Base-by-base conservation (phyloP, 176 grass and related monocot species). In the Oryza meyeriana region DNA sequence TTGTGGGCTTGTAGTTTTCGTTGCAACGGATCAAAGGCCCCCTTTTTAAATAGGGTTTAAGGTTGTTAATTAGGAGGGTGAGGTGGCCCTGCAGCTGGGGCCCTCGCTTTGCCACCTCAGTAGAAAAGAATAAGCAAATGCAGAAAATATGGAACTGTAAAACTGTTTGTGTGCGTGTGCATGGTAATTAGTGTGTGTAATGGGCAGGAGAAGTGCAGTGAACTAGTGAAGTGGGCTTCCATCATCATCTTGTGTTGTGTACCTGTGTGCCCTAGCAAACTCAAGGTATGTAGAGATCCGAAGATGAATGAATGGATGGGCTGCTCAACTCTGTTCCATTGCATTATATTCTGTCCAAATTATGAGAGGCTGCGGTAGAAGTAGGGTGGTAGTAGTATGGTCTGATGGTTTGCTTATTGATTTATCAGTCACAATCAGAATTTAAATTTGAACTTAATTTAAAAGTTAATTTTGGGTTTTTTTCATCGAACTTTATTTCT, bases 61-160 rank as follows among this genome's bases (percentile, higher is more conserved):
- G 52, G 2, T 11, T 59, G 55, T 59, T 55, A 59, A 59, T 40
- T 68, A 48, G 45, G 18, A 44, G 6, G 40, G 69, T 18, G 40
- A 45, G 39, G 69, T 38, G 73, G 31, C 30, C 22, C 50, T 61
- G 71, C 18, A 55, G 28, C 71, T 25, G 48, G 48, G 72, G 41
- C 71, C 73, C 81, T 55, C 61, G 71, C 33, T 29, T 25, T 84
- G 24, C 34, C 63, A 63, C 64, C 63, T 68, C 40, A 24, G 72
- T 76, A 76, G 62, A 76, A 66, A 45, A 59, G 63, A 84, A 84
- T 84, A 84, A 77, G 82, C 55, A 75, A 6, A 75, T 5, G 45
- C 27, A 75, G 63, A 59, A 34, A 59, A 76, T 22, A 27, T 77
- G 27, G 57, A 44, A 55, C 4, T 26, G 12, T 63, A 29, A 8